A percentile compares a stretch with the other conserved stretches of the same genome.
Evolutionary conservation across 2,329 filamentous ascomycete genomes (phyloP).

Genomic region (Diaporthe aspalathi): DNA sequence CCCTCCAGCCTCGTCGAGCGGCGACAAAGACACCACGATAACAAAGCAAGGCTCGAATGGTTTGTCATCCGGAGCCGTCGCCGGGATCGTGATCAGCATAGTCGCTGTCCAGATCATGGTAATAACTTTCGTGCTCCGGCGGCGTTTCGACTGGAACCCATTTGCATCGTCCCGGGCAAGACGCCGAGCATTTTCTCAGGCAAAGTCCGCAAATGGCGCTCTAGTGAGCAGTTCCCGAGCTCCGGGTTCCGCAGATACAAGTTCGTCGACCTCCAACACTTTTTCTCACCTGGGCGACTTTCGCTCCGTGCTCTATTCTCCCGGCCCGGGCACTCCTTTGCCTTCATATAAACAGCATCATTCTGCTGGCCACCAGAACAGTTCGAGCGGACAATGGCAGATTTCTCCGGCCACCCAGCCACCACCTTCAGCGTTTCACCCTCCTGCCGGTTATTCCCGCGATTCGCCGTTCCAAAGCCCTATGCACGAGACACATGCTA

Average conservation of each 20-base stretch:
- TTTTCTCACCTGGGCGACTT: not conserved
- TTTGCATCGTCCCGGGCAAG: not conserved
- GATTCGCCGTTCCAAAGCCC: not conserved
- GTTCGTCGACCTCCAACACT: not conserved
- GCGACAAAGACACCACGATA: not conserved
- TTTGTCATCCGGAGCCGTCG: conserved; percentile 37
- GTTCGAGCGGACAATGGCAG: not conserved
- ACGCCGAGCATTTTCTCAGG: not conserved
- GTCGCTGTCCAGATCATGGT: conserved; percentile 31
- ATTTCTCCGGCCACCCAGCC: not conserved
- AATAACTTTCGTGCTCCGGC: conserved; percentile 10
- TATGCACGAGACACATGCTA: not conserved
- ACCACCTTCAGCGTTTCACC: not conserved
- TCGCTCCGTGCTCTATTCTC: not conserved
- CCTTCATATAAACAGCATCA: not conserved
- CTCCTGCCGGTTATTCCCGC: not conserved
- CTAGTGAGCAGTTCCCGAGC: not conserved
- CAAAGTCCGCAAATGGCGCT: not conserved
- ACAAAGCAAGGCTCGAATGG: not conserved
- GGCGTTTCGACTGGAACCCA: conserved; percentile 23
- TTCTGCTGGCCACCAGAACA: not conserved
- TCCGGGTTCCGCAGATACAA: not conserved
- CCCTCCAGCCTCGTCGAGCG: conserved; percentile 6
- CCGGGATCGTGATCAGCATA: conserved; percentile 36
- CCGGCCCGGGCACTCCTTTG: not conserved